Evolutionary conservation across 768 basidiomycete species (phyloP), one percentile per base, ranked within the genome.

Genomic region (Hypholoma fasciculare): DNA sequence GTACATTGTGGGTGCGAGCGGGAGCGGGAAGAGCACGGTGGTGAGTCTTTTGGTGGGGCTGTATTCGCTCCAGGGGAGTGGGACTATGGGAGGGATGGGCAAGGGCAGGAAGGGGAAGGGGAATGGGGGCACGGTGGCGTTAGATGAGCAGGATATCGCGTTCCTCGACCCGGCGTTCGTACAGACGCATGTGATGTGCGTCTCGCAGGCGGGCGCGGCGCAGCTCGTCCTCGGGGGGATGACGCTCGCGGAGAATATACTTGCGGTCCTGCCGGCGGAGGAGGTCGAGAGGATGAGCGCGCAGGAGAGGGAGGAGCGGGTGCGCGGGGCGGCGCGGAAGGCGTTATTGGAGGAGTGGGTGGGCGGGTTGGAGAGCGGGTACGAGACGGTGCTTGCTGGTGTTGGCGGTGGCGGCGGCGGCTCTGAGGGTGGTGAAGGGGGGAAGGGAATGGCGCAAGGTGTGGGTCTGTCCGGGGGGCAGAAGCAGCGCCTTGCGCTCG

Each of bases 21-120:
- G 96, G 8, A 92, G 86, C 2, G 95, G 96, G 38, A 98, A 98
- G 76, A 94, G 92, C 20, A 98, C 94, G 2, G 81, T 96, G 61
- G 90, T 91, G 0, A 81, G 90, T 1, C 80, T 98, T 2, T 76
- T 98, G 1, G 87, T 95, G 19, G 79, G 89, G 4, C 78, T 96
- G 71, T 98, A 98, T 74, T 20, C 47, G 1, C 48, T 56, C 89
- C 0, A 75, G 78, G 20, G 61, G 30, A 34, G 9, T 66, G 16
- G 30, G n/a, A n/a, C n/a, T n/a, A n/a, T n/a, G n/a, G n/a, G n/a
- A n/a, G n/a, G n/a, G n/a, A n/a, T n/a, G n/a, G n/a, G n/a, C n/a
- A n/a, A n/a, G n/a, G n/a, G n/a, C 1, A n/a, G 13, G n/a, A 23
- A 9, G 2, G 17, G 14, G 4, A 16, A 17, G 1, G 4, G 9